Percentiles rank a stretch among this genome's conserved stretches.
Conservation (phyloP, 192 early-diverging fungal species). For the Thoreauomyces humboldtii region DNA sequence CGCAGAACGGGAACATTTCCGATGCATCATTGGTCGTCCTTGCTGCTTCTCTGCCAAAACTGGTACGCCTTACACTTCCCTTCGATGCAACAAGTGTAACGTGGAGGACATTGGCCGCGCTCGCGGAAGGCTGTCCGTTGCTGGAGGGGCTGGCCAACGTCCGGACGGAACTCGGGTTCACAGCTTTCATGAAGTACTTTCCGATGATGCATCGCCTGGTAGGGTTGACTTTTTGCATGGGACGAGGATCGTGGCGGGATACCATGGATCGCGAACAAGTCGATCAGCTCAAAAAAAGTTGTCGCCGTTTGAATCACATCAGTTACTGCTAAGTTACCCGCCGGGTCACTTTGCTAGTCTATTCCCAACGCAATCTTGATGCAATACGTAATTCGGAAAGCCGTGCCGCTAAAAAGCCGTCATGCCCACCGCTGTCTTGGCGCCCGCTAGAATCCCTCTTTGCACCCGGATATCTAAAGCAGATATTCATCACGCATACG, state of each 20-base stretch:
- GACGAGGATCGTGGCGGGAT: not conserved
- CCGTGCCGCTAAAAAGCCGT: too few species aligned
- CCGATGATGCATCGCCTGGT: constrained; percentile 1
- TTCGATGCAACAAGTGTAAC: not conserved
- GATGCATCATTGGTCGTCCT: not conserved
- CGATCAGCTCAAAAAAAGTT: not conserved
- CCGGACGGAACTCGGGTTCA: not conserved
- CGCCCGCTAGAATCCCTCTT: too few species aligned
- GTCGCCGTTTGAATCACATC: not conserved
- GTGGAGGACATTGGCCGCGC: constrained; percentile 1
- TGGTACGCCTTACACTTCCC: not conserved
- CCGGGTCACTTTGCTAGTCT: too few species aligned
- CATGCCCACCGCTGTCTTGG: too few species aligned
- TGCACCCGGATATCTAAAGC: too few species aligned
- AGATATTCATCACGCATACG: too few species aligned
- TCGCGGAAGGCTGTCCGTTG: not conserved
- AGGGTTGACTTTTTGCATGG: not conserved
- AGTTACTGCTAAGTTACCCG: too few species aligned
- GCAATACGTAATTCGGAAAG: too few species aligned
- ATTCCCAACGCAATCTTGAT: too few species aligned
- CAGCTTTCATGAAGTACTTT: constrained; percentile 1
- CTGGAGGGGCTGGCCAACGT: constrained; percentile 16
- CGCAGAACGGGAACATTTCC: not conserved
- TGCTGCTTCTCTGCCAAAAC: not conserved
- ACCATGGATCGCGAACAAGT: not conserved